phyloP scores from a whole-genome alignment of 2,329 filamentous ascomycete genomes.

The Fusarium drepaniforme region DNA sequence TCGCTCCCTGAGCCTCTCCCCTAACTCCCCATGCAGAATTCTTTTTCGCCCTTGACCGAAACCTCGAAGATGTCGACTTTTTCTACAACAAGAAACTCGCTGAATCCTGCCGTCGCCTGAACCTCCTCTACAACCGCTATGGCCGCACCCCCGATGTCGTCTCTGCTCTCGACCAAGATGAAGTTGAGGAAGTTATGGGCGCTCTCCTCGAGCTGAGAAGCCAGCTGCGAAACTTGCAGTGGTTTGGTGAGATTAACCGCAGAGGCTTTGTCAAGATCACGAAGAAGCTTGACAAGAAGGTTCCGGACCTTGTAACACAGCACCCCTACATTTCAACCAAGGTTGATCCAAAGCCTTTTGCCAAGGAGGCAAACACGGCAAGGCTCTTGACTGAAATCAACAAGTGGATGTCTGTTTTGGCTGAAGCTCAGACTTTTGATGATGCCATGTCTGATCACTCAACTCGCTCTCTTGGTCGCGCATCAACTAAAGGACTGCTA shows the following conservation, averaged over 20 bases:
- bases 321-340: constrained; percentile 90
- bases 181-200: constrained; percentile 90
- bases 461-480: constrained; percentile 80
- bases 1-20: constrained; percentile 45
- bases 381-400: constrained; percentile 76
- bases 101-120: constrained; percentile 86
- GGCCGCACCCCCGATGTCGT: constrained; percentile 77
- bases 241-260: constrained; percentile 98
- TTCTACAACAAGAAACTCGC: constrained; percentile 98
- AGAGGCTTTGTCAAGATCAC: constrained; percentile 98
- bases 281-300: constrained; percentile 98
- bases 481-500: constrained; percentile 80
- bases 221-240: constrained; percentile 91
- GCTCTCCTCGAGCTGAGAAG: constrained; percentile 89
- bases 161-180: constrained; percentile 84
- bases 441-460: constrained; percentile 82
- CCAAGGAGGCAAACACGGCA: constrained; percentile 72
- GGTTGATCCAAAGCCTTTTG: constrained; percentile 89
- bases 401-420: constrained; percentile 88
- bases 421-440: constrained; percentile 81
- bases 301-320: constrained; percentile 80
- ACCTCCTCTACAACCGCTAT: constrained; percentile 89
- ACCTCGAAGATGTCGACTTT: constrained; percentile 94
- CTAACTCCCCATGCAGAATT: constrained; percentile 75
- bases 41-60: constrained; percentile 96